These are phyloP conservation scores for Cryptococcus sp. DNA, from an alignment of 1,284 basidiomycete species.

Conservation along the genomic window DNA sequence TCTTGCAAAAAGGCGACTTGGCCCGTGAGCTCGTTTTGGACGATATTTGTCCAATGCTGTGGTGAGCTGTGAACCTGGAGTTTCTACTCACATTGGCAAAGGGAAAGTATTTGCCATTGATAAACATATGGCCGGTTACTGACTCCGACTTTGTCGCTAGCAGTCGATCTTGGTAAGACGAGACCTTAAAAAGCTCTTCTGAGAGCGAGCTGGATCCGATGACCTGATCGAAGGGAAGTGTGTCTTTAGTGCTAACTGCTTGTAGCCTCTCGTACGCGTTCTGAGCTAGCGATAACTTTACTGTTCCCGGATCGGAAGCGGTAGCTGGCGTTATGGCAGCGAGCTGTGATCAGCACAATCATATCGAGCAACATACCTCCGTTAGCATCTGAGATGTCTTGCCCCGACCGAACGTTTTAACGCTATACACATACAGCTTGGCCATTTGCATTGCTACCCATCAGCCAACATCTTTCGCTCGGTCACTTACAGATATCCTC, in stretches of 20 bases:
- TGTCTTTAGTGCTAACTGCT: slow-evolving; percentile 13
- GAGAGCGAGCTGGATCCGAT: slow-evolving; percentile 36
- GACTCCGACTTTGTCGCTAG: slow-evolving; percentile 26
- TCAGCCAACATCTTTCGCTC: not conserved
- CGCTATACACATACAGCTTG: slow-evolving; percentile 63
- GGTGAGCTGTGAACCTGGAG: slow-evolving; percentile 1
- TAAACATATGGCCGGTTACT: slow-evolving; percentile 55
- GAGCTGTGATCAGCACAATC: slow-evolving; percentile 12
- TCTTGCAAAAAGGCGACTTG: slow-evolving; percentile 70
- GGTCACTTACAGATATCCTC: slow-evolving; percentile 43
- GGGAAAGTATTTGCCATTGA: slow-evolving; percentile 79
- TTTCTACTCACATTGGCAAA: slow-evolving; percentile 61
- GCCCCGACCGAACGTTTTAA: slow-evolving; percentile 60
- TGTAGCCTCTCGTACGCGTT: slow-evolving; percentile 27
- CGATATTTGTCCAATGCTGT: slow-evolving; percentile 54
- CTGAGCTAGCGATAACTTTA: slow-evolving; percentile 23
- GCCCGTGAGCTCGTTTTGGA: slow-evolving; percentile 60
- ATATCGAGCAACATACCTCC: slow-evolving; percentile 48
- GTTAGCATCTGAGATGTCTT: slow-evolving; percentile 61
- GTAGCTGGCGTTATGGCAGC: slow-evolving; percentile 17
- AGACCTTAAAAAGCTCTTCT: slow-evolving; percentile 14
- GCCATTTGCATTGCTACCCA: slow-evolving; percentile 63
- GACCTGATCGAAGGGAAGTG: slow-evolving; percentile 46
- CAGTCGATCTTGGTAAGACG: slow-evolving; percentile 32
- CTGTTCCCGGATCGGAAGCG: slow-evolving; percentile 10